Evolutionary conservation across 305 asterid species (phyloP).

Genomic region (Rubia peregrina): DNA sequence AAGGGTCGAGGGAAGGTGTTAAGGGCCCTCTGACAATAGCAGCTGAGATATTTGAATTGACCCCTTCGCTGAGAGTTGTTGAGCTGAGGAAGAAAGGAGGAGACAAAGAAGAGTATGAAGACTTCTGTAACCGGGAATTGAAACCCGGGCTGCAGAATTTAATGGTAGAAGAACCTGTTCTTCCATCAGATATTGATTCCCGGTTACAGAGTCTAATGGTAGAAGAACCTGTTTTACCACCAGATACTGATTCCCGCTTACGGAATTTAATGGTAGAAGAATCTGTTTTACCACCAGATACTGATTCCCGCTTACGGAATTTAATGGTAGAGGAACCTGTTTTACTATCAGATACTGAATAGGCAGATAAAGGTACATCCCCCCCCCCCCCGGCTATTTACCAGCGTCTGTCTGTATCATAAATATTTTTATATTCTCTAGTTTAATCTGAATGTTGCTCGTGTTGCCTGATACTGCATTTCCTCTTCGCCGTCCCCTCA

Average conservation of each 20-base stretch:
- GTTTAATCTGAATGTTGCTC: conserved; percentile 25
- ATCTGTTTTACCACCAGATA: conserved; percentile 14
- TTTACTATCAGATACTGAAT: conserved; percentile 54
- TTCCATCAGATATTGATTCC: conserved; percentile 13
- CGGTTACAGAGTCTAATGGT: conserved; percentile 46
- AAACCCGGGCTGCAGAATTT: conserved; percentile 65
- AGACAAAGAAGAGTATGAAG: conserved; percentile 56
- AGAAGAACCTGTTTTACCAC: conserved; percentile 21
- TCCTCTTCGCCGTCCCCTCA: conserved; percentile 1
- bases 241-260: conserved; percentile 32
- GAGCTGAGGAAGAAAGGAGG: conserved; percentile 87
- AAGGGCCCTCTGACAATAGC: conserved; percentile 76
- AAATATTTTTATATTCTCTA: conserved; percentile 20
- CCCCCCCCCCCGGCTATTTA: conserved; percentile 15
- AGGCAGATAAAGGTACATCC: conserved; percentile 27
- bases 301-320: conserved; percentile 43
- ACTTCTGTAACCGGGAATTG: conserved; percentile 56
- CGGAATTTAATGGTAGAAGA: conserved; percentile 35
- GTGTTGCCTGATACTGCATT: conserved; percentile 23
- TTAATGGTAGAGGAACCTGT: conserved; percentile 27
- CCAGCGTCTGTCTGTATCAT: conserved; percentile 27
- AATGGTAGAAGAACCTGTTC: conserved; percentile 20
- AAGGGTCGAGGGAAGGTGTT: conserved; percentile 71
- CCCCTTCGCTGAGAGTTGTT: conserved; percentile 72
- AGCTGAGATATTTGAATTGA: conserved; percentile 78